phyloP scores from a whole-genome alignment of 2,329 filamentous ascomycete species.

The Penicillium expansum region DNA sequence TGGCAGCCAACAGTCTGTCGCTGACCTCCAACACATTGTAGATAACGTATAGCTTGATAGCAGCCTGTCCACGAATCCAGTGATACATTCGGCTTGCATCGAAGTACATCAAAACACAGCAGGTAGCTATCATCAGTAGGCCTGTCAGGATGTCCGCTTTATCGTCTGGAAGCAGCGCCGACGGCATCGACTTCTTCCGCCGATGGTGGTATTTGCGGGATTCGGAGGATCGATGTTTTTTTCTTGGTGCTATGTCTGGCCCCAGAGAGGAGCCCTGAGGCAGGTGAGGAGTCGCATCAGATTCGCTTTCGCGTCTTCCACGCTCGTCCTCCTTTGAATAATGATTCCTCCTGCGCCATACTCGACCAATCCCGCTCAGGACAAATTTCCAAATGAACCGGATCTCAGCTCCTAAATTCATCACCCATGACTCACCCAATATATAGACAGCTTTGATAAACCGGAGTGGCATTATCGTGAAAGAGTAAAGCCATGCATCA shows the following conservation, averaged over 20 bases:
- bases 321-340: slow-evolving; percentile 11
- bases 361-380: slow-evolving; percentile 71
- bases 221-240: slow-evolving; percentile 30
- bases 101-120: slow-evolving; percentile 78
- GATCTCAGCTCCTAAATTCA: slow-evolving; percentile 68
- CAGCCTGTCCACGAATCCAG: slow-evolving; percentile 90
- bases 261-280: slow-evolving; percentile 16
- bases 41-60: slow-evolving; percentile 97
- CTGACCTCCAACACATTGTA: slow-evolving; percentile 93
- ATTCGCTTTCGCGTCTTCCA: slow-evolving; percentile 22
- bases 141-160: slow-evolving; percentile 95
- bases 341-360: slow-evolving; percentile 63
- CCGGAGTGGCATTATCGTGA: slow-evolving; percentile 88
- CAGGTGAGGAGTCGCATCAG: slow-evolving; percentile 19
- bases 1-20: slow-evolving; percentile 82
- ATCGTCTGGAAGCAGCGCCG: slow-evolving; percentile 78
- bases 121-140: slow-evolving; percentile 80
- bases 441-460: slow-evolving; percentile 79
- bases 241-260: slow-evolving; percentile 18
- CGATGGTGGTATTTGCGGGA: slow-evolving; percentile 55
- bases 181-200: slow-evolving; percentile 79
- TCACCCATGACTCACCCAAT: slow-evolving; percentile 73
- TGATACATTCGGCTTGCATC: slow-evolving; percentile 98
- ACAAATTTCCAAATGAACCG: slow-evolving; percentile 73
- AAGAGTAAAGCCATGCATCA: slow-evolving; percentile 94